Conservation (phyloP, 2,329 filamentous ascomycete species). For the Pseudohalonectria lignicola region DNA sequence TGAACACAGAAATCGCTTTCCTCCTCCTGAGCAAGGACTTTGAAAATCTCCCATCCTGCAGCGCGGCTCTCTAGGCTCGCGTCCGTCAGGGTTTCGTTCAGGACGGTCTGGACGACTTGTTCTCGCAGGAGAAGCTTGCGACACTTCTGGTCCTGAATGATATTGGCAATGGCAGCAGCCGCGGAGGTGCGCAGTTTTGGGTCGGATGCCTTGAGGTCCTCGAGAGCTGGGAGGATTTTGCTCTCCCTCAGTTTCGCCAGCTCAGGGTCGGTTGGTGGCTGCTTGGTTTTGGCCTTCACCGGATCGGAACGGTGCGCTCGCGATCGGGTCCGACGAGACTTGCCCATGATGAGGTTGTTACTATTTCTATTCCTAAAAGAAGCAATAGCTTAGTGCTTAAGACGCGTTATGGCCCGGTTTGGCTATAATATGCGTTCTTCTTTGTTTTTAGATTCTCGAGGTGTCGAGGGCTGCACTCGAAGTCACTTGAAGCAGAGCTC, state of each 20-base stretch:
- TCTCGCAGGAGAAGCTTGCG: constrained; percentile 56
- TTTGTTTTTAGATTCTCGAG: too few species aligned
- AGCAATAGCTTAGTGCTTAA: too few species aligned
- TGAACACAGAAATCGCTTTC: constrained; percentile 58
- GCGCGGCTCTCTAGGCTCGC: constrained; percentile 50
- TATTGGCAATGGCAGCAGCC: constrained; percentile 47
- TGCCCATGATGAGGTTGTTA: constrained; percentile 44
- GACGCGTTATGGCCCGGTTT: too few species aligned
- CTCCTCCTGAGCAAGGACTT: constrained; percentile 50
- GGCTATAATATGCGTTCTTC: too few species aligned
- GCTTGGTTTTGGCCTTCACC: constrained; percentile 44
- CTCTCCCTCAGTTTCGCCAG: constrained; percentile 51
- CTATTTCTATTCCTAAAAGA: too few species aligned
- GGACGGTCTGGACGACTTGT: constrained; percentile 51
- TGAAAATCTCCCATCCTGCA: constrained; percentile 57
- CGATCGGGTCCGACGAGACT: constrained; percentile 43
- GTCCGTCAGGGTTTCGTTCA: constrained; percentile 55
- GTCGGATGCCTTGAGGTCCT: constrained; percentile 47
- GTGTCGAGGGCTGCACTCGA: too few species aligned
- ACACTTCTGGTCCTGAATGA: constrained; percentile 49
- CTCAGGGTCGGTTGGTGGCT: constrained; percentile 52
- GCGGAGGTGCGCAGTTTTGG: constrained; percentile 48
- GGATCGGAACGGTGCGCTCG: constrained; percentile 41
- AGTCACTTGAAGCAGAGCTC: too few species aligned
- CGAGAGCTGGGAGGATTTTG: constrained; percentile 52